A percentile compares a stretch with the other conserved stretches of the same genome.
Evolutionary conservation across 192 early-diverging fungal genomes (phyloP).

Genomic region (Coemansia sp.): DNA sequence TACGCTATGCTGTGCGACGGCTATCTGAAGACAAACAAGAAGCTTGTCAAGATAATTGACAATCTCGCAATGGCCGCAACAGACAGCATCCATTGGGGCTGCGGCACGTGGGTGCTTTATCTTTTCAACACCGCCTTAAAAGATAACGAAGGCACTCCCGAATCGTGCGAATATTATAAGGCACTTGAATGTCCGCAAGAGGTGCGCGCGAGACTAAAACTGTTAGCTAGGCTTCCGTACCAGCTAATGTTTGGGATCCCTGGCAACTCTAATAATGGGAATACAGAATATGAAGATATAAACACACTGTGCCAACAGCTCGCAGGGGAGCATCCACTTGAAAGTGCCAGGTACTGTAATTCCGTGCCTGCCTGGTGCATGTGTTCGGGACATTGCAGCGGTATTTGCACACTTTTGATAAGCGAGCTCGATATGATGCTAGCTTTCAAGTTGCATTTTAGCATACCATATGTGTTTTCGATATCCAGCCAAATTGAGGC

Average conservation of each 20-base stretch:
- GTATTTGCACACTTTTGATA: slow-evolving; percentile 37
- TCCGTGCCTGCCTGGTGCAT: slow-evolving; percentile 36
- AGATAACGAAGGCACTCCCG: background rate
- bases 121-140: slow-evolving; percentile 7
- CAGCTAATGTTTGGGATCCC: slow-evolving; percentile 4
- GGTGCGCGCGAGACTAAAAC: background rate
- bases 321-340: background rate
- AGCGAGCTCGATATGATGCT: slow-evolving; percentile 29
- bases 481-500: background rate
- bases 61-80: background rate
- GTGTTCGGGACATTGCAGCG: slow-evolving; percentile 24
- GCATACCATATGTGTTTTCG: slow-evolving; percentile 20
- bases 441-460: background rate
- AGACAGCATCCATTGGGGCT: slow-evolving; percentile 27
- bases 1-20: background rate
- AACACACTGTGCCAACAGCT: background rate
- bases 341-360: background rate
- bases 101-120: slow-evolving; percentile 14
- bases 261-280: background rate
- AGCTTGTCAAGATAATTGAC: background rate
- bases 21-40: background rate
- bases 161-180: background rate
- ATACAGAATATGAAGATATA: background rate
- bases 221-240: slow-evolving; percentile 21
- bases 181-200: background rate